A percentile compares a stretch with the other conserved stretches of the same genome.
These are phyloP conservation scores for Cladophialophora bantiana DNA, from an alignment of 2,329 filamentous ascomycete genomes.

Conservation along the genomic window DNA sequence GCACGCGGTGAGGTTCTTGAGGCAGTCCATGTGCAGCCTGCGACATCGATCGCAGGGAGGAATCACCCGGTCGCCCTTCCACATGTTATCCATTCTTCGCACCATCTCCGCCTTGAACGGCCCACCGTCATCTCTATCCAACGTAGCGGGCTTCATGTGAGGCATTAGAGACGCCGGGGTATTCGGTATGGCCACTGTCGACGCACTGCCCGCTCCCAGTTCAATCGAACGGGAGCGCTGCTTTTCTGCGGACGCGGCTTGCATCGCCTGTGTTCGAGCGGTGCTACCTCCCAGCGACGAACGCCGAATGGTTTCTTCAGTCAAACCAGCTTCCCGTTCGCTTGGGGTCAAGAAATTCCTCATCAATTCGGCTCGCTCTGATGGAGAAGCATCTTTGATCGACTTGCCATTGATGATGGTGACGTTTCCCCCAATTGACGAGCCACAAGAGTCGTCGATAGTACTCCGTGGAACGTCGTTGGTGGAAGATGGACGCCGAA, in stretches of 20 bases:
- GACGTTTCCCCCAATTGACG: slow-evolving; percentile 54
- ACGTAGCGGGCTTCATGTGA: slow-evolving; percentile 53
- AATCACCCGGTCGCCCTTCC: slow-evolving; percentile 75
- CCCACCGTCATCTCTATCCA: slow-evolving; percentile 64
- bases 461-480: slow-evolving; percentile 15
- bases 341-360: slow-evolving; percentile 68
- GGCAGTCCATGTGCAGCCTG: slow-evolving; percentile 77
- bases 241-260: slow-evolving; percentile 21
- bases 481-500: slow-evolving; percentile 9
- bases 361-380: slow-evolving; percentile 65
- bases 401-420: slow-evolving; percentile 56
- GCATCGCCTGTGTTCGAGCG: slow-evolving; percentile 27
- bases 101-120: slow-evolving; percentile 72
- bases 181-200: slow-evolving; percentile 61
- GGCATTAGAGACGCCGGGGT: slow-evolving; percentile 62
- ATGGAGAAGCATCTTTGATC: slow-evolving; percentile 62
- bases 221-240: slow-evolving; percentile 36
- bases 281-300: slow-evolving; percentile 28
- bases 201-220: slow-evolving; percentile 12
- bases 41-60: slow-evolving; percentile 86
- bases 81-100: slow-evolving; percentile 75
- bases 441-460: slow-evolving; percentile 46
- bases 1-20: slow-evolving; percentile 86
- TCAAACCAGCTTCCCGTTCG: slow-evolving; percentile 56
- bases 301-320: slow-evolving; percentile 36